Base-by-base conservation (phyloP, 257 asterid species). In the Solanum medicagineum region DNA sequence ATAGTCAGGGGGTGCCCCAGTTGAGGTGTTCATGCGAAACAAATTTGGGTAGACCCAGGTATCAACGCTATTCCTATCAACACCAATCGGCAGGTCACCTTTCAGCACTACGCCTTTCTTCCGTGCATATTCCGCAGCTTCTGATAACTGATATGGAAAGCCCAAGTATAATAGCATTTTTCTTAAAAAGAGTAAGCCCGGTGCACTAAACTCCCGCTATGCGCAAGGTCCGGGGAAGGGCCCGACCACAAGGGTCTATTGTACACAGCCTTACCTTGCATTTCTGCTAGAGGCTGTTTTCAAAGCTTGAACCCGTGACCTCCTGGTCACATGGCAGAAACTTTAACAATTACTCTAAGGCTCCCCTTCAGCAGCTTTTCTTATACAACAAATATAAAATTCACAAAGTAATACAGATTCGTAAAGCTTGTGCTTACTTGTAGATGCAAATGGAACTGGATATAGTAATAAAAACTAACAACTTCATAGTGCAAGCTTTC, bases 61-160 rank as follows among this genome's bases (percentile, higher is more conserved):
- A 89, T 96, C 99, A 83, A 96, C 98, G 69, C 99, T 95, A 85
- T 93, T 94, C 83, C 94, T 92, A 84, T 95, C 98, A 81, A 96
- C 99, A 69, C 99, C 99, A 40, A 96, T 96, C 12, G 99, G 99
- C 85, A 96, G 96, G 87, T 96, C 99, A 53, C 98, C 99, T 94
- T 96, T 96, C 85, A 96, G 88, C 77, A 96, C 90, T n/a, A 96
- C 94, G 83, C 97, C 98, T 77, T 90, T 94, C 88, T 88, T 89
- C 87, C 96, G 91, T 36, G 99, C 99, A 88, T 96, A 96, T 56
- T 92, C 95, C 1, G 98, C 93, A 84, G 99, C 97, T 96, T 94
- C 99, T 9, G 93, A 92, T 83, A 96, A 89, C 99, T 96, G 92
- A 85, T 47, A 84, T 85, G 54, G 86, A 29, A 79, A 53, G 10